Percentiles rank a stretch among this genome's conserved stretches.
Evolutionary conservation across 169 alveolate genomes (phyloP).

Genomic region (Perkinsus olseni): DNA sequence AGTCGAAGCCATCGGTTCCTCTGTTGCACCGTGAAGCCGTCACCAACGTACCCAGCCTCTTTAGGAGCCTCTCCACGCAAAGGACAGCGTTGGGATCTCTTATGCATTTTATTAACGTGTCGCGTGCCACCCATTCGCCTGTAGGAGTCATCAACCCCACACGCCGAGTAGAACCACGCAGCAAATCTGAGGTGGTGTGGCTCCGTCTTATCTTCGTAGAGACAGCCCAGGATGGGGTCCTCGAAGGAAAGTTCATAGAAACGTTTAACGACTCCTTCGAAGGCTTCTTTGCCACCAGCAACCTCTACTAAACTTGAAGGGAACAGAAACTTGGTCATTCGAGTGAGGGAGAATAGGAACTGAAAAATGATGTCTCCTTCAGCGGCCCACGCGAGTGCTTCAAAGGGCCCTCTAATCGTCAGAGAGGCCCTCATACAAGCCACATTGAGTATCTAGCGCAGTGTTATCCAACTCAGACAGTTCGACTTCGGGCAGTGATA

Average conservation of each 20-base stretch:
- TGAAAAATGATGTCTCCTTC: no score
- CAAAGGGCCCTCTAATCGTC: no score
- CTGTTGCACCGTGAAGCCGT: background rate
- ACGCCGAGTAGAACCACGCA: background rate
- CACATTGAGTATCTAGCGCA: no score
- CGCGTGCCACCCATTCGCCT: background rate
- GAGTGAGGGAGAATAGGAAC: no score
- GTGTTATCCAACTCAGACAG: no score
- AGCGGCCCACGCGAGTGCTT: no score
- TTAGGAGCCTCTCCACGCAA: background rate
- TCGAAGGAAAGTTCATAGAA: background rate
- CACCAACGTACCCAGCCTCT: background rate
- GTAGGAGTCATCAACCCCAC: background rate
- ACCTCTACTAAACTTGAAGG: background rate
- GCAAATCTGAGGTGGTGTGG: background rate
- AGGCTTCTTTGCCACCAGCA: background rate
- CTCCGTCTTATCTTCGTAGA: background rate
- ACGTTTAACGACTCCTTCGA: background rate
- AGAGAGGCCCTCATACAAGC: no score
- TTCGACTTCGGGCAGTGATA: no score
- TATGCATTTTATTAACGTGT: background rate
- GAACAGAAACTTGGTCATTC: background rate
- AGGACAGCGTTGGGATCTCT: background rate
- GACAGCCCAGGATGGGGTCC: background rate
- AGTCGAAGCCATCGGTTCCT: background rate